Percentiles rank a stretch among this genome's conserved stretches.
Conservation (phyloP, 2,329 filamentous ascomycete genomes). For the Venturia effusa region DNA sequence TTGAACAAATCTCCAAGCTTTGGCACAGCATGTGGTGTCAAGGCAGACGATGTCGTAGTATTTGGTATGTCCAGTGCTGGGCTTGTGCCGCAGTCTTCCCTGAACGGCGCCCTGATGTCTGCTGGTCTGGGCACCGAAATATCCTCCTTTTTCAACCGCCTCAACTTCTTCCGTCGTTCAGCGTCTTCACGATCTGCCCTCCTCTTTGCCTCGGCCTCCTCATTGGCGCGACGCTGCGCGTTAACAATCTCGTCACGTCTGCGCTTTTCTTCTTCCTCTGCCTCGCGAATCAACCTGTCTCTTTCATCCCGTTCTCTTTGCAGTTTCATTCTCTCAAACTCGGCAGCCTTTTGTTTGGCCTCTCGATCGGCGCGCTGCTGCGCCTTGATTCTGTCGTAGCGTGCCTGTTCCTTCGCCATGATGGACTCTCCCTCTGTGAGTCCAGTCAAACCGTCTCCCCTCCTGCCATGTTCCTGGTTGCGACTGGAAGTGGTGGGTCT, state of each 20-base stretch:
- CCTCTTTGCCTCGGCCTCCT: slow-evolving; percentile 6
- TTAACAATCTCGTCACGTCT: background rate
- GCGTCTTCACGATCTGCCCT: background rate
- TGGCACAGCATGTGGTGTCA: background rate
- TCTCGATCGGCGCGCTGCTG: slow-evolving; percentile 8
- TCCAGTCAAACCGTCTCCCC: background rate
- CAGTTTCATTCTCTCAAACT: background rate
- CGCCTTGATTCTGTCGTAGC: slow-evolving; percentile 7
- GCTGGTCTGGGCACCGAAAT: background rate
- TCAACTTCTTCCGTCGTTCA: slow-evolving; percentile 3
- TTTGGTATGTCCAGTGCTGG: background rate
- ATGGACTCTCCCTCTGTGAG: slow-evolving; percentile 1
- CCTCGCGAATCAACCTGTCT: background rate
- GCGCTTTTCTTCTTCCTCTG: slow-evolving; percentile 1
- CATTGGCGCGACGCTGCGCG: background rate
- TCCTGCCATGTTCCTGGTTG: background rate
- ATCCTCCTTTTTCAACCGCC: background rate
- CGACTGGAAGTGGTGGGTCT: background rate
- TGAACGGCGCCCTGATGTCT: background rate
- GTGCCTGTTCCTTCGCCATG: slow-evolving; percentile 4
- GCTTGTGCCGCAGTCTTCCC: background rate
- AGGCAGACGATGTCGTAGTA: background rate
- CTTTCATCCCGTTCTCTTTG: slow-evolving; percentile 1
- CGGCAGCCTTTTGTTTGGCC: slow-evolving; percentile 1
- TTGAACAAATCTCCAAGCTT: slow-evolving; percentile 8